These are phyloP conservation scores for Aspergillus sergii DNA, from an alignment of 2,329 filamentous ascomycete genomes.

Conservation along the genomic window DNA sequence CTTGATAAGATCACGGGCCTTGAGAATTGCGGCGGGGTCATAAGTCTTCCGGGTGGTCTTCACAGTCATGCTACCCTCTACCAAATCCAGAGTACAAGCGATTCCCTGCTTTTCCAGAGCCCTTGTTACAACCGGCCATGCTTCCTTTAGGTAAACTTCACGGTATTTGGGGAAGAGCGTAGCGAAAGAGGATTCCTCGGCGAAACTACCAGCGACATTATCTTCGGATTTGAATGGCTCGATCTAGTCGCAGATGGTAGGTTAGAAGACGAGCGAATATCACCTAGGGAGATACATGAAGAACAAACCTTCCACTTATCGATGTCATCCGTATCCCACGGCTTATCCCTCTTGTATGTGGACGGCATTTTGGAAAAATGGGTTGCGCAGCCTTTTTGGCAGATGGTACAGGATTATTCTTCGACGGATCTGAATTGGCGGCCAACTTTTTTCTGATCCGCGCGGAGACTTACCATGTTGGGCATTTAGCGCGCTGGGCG, in stretches of 20 bases:
- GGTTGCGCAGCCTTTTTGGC: not conserved
- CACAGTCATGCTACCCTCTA: slow-evolving; percentile 95
- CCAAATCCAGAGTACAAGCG: slow-evolving; percentile 87
- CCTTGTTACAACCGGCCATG: slow-evolving; percentile 88
- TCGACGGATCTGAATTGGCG: slow-evolving; percentile 10
- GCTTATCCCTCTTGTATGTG: slow-evolving; percentile 85
- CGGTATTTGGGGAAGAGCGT: slow-evolving; percentile 92
- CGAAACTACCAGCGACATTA: slow-evolving; percentile 82
- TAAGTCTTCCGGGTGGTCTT: slow-evolving; percentile 91
- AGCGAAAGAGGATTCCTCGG: slow-evolving; percentile 87
- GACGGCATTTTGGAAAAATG: slow-evolving; percentile 69
- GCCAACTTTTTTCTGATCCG: slow-evolving; percentile 27
- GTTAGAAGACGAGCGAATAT: slow-evolving; percentile 8
- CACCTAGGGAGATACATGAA: not conserved
- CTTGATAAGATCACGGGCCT: slow-evolving; percentile 92
- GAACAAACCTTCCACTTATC: slow-evolving; percentile 83
- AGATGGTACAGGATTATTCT: not conserved
- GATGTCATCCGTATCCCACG: slow-evolving; percentile 95
- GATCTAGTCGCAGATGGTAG: slow-evolving; percentile 50
- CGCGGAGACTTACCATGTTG: slow-evolving; percentile 26
- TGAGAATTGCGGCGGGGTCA: slow-evolving; percentile 90
- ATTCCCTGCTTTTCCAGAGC: slow-evolving; percentile 85
- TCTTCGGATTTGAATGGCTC: slow-evolving; percentile 84
- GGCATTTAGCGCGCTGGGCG: slow-evolving; percentile 8
- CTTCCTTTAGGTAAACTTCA: slow-evolving; percentile 88